Evolutionary conservation across 768 basidiomycete species (phyloP).

Genomic region (Russula griseocarnosa): DNA sequence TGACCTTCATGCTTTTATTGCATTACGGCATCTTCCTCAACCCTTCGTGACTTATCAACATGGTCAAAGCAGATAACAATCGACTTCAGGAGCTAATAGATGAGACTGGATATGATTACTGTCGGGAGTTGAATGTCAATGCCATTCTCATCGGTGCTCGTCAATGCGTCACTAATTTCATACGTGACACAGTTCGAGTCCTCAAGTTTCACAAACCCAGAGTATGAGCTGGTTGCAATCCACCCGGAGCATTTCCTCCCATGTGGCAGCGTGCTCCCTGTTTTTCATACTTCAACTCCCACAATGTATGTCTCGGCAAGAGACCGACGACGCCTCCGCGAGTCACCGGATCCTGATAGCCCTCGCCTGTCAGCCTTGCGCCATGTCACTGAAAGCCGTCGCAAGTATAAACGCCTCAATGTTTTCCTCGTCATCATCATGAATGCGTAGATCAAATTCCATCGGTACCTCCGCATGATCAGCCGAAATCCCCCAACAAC

Average conservation of each 20-base stretch:
- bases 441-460: not conserved
- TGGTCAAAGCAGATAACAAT: too few relatives aligned
- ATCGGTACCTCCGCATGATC: not conserved
- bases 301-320: not conserved
- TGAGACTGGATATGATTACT: too few relatives aligned
- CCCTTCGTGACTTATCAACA: too few relatives aligned
- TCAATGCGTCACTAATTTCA: too few relatives aligned
- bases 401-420: rapidly evolving
- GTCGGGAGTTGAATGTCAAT: too few relatives aligned
- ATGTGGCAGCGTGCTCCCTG: not conserved
- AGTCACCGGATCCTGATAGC: not conserved
- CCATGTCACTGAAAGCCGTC: not conserved
- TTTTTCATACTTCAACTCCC: not conserved
- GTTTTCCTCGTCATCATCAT: not conserved
- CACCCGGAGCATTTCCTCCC: not conserved
- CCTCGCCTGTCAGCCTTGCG: not conserved
- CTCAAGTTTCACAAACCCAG: not conserved
- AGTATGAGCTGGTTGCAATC: not conserved
- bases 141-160: too few relatives aligned
- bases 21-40: too few relatives aligned
- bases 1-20: too few relatives aligned
- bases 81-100: too few relatives aligned
- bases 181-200: not conserved
- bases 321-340: not conserved
- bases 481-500: too few relatives aligned